Conservation (phyloP, 495 filamentous ascomycete genomes). For the Penicillium chermesinum region DNA sequence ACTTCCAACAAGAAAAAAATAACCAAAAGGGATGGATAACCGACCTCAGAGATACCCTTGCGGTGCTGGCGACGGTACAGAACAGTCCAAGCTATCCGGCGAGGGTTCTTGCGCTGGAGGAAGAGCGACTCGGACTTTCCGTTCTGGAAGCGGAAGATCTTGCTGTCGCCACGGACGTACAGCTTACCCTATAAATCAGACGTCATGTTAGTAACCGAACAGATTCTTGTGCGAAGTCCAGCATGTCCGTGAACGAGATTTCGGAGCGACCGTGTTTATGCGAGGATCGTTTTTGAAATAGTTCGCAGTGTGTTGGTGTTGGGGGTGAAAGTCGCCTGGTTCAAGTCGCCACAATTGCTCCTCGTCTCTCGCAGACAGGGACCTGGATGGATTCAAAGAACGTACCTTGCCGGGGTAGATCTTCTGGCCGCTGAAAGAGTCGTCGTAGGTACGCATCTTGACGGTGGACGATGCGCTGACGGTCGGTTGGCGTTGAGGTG, state of each 20-base stretch:
- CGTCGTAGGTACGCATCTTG: conserved; percentile 98
- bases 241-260: conserved; percentile 5
- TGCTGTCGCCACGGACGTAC: conserved; percentile 98
- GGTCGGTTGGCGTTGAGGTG: conserved; percentile 46
- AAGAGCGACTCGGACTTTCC: conserved; percentile 99
- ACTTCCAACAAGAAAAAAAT: conserved; percentile 4
- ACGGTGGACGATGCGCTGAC: conserved; percentile 51
- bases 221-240: neutral
- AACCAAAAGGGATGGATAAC: conserved; percentile 32
- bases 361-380: conserved; percentile 17
- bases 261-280: neutral
- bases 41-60: conserved; percentile 99
- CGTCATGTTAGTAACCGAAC: conserved; percentile 26
- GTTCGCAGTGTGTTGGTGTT: conserved; percentile 1
- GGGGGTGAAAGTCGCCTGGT: conserved; percentile 6
- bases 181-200: conserved; percentile 76
- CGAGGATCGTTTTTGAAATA: neutral
- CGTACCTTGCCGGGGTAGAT: conserved; percentile 99
- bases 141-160: conserved; percentile 99
- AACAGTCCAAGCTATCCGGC: conserved; percentile 96
- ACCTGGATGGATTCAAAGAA: conserved; percentile 20
- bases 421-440: conserved; percentile 94
- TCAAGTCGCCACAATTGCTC: conserved; percentile 17
- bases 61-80: conserved; percentile 97
- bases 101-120: conserved; percentile 99